Base-by-base conservation (phyloP, 1,139 yeast genomes). In the Geotrichum citri-aurantii region DNA sequence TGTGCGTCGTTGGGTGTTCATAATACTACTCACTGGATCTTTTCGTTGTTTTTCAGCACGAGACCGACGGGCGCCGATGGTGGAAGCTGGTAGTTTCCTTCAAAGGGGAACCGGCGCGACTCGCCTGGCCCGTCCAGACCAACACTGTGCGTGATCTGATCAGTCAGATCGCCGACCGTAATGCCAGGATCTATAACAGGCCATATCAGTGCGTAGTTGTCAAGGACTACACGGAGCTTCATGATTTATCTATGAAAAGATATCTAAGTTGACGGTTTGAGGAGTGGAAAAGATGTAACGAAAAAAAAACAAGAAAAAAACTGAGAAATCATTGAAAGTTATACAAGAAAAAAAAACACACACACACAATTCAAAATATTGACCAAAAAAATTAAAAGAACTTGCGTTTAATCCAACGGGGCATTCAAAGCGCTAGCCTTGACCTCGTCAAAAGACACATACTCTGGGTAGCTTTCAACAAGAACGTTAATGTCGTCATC, bases 401-500 rank as follows among this genome's bases (percentile, higher is more conserved):
- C 29, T 26, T 26, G 29, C n/a, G n/a, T 27, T 21, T 50, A 48
- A 48, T 60, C 60, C 51, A 60, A 46, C 44, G 55, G 59, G 19
- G 59, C 60, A 31, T 48, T 55, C 10, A 52, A 27, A 19, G 55
- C 54, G 10, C 49, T 33, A 6, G 54, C 53, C 21, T 42, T 54
- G 52, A 54, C 54, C 27, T 57, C 52, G 23, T 54, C 58, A 23
- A 33, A 51, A 11, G 54, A 6, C 12, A 37, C 48, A n/a, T 12
- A 12, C 42, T 49, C 52, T 3, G 71, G 71, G 56, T 68, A 69
- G 19, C 63, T 61, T 4, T 62, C 64, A 14, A 73, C 65, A 50
- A 72, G 61, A 19, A 61, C 60, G 14, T 60, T 65, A 52, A 71
- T 65, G 23, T 69, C 69, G 5, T 55, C 58, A 12, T 66, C 68